Percentiles rank a stretch among this genome's conserved stretches.
Conservation (phyloP, 2,329 filamentous ascomycete species). For the Fusarium domesticum region DNA sequence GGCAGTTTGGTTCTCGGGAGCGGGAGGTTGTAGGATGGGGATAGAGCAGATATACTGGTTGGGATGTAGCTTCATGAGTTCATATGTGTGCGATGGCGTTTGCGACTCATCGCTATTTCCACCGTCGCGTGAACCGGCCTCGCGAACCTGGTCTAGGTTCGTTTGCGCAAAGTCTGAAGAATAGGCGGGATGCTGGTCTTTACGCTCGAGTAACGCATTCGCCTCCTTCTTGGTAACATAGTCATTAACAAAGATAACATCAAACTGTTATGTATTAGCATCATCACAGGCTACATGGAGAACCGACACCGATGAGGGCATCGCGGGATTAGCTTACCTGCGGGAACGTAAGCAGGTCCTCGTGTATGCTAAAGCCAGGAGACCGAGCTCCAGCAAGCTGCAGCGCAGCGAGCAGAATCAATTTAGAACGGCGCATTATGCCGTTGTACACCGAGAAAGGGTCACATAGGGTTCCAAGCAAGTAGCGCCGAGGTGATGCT, state of each 20-base stretch:
- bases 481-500: constrained; percentile 10
- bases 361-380: constrained; percentile 75
- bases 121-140: constrained; percentile 30
- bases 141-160: constrained; percentile 35
- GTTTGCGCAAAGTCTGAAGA: constrained; percentile 41
- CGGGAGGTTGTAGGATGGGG: constrained; percentile 61
- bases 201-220: constrained; percentile 53
- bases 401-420: constrained; percentile 44
- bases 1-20: constrained; percentile 61
- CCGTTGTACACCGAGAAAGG: constrained; percentile 20
- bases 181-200: constrained; percentile 36
- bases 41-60: constrained; percentile 82
- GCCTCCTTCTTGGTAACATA: constrained; percentile 72
- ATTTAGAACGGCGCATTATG: constrained; percentile 50
- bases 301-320: neutral
- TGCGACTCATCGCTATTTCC: constrained; percentile 21
- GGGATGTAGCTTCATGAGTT: constrained; percentile 69
- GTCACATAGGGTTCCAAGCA: constrained; percentile 30
- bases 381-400: constrained; percentile 49
- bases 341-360: constrained; percentile 82
- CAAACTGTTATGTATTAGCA: constrained; percentile 57
- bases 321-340: constrained; percentile 56
- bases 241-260: constrained; percentile 70
- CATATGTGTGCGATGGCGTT: constrained; percentile 51
- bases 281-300: neutral